A percentile compares a stretch with the other conserved stretches of the same genome.
phyloP scores from a whole-genome alignment of 2,329 filamentous ascomycete genomes.

The Thelonectria rubi region DNA sequence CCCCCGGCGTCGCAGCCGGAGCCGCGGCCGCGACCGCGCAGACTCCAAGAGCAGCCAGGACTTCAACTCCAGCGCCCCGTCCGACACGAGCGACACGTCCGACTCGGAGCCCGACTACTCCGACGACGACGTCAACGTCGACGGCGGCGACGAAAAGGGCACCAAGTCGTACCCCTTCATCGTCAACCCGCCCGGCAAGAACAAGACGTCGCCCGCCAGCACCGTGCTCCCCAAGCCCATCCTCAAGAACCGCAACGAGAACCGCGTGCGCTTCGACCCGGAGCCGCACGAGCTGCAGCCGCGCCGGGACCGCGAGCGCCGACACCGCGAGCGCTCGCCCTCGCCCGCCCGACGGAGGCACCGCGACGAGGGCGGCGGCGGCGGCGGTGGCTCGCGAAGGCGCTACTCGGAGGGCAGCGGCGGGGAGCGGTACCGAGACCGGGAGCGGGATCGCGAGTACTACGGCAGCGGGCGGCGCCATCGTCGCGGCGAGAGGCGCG shows the following conservation, averaged over 20 bases:
- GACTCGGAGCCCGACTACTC: constrained; percentile 46
- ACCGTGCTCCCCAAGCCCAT: constrained; percentile 63
- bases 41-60: constrained; percentile 50
- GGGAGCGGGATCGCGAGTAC: constrained; percentile 49
- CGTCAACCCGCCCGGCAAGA: constrained; percentile 48
- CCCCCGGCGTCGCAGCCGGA: constrained; percentile 5
- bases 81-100: constrained; percentile 45
- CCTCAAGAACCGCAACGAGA: constrained; percentile 68
- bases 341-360: constrained; percentile 25
- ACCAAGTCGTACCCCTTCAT: constrained; percentile 50
- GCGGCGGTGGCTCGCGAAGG: constrained; percentile 23
- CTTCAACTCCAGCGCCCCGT: constrained; percentile 43
- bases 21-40: constrained; percentile 30
- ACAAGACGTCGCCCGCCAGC: constrained; percentile 47
- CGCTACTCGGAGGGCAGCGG: constrained; percentile 42
- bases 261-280: constrained; percentile 64
- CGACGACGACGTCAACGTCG: not conserved
- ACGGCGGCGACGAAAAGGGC: constrained; percentile 37
- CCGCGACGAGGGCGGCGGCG: constrained; percentile 24
- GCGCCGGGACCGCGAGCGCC: constrained; percentile 43
- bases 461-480: constrained; percentile 48
- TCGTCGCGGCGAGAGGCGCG: constrained; percentile 49
- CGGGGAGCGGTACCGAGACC: constrained; percentile 41
- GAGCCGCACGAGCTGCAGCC: constrained; percentile 57
- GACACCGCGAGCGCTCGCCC: constrained; percentile 29